These are phyloP conservation scores for Thermomucor indicae-seudaticae DNA, from an alignment of 371 early-diverging fungal species.

Conservation along the genomic window DNA sequence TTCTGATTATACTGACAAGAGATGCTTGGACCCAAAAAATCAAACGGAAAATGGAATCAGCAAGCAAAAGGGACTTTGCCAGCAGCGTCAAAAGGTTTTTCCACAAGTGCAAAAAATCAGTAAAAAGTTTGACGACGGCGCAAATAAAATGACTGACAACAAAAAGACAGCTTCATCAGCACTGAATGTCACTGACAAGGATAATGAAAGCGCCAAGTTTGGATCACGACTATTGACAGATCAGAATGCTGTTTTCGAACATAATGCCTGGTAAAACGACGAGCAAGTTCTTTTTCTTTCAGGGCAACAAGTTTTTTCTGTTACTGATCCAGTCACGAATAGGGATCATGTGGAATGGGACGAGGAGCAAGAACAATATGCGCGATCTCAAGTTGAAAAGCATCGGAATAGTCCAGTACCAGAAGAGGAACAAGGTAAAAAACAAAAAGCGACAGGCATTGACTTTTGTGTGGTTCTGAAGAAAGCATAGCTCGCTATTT, in stretches of 20 bases:
- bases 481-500: slow-evolving; percentile 42
- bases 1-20: too few relatives aligned
- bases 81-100: too few relatives aligned
- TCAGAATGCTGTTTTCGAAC: slow-evolving; percentile 63
- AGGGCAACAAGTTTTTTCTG: background rate
- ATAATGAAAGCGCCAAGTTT: slow-evolving; percentile 35
- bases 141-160: slow-evolving; percentile 1
- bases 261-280: slow-evolving; percentile 72
- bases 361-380: slow-evolving; percentile 63
- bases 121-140: too few relatives aligned
- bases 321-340: background rate
- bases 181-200: slow-evolving; percentile 17
- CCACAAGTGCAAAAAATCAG: too few relatives aligned
- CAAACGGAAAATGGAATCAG: too few relatives aligned
- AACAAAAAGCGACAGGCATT: background rate
- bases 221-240: slow-evolving; percentile 60
- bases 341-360: slow-evolving; percentile 86
- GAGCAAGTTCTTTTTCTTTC: background rate
- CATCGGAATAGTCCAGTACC: slow-evolving; percentile 43
- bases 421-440: slow-evolving; percentile 39
- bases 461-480: background rate
- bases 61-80: too few relatives aligned
- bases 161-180: slow-evolving; percentile 40
- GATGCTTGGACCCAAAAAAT: too few relatives aligned
- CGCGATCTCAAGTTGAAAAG: slow-evolving; percentile 30